Evolutionary conservation across 352 stramenopile genomes (phyloP).

Genomic region (Sclerospora graminicola): DNA sequence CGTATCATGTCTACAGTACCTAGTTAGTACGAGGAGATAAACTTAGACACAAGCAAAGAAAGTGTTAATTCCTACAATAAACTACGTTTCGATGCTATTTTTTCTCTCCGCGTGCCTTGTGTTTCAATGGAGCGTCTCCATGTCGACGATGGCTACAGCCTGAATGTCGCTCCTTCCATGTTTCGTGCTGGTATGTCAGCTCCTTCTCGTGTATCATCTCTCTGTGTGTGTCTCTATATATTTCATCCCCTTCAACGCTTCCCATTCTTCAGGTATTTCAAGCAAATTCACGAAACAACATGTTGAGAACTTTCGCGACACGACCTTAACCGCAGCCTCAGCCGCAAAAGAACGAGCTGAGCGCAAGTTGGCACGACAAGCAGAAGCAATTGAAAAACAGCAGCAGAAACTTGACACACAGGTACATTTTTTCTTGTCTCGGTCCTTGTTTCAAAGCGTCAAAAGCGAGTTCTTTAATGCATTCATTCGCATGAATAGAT

Average conservation of each 20-base stretch:
- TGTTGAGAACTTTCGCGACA: slow-evolving; percentile 61
- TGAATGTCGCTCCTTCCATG: slow-evolving; percentile 25
- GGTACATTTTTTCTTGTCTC: slow-evolving; percentile 8
- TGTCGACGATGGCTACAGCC: slow-evolving; percentile 21
- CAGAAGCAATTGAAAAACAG: slow-evolving; percentile 64
- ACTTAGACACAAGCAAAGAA: too few relatives aligned
- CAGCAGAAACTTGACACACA: slow-evolving; percentile 71
- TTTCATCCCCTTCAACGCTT: too few relatives aligned
- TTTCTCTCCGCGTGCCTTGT: too few relatives aligned
- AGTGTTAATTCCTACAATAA: too few relatives aligned
- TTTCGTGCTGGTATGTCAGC: slow-evolving; percentile 25
- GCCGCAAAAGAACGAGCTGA: slow-evolving; percentile 56
- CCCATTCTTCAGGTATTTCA: slow-evolving; percentile 54
- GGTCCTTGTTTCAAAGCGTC: too few relatives aligned
- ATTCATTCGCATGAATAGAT: too few relatives aligned
- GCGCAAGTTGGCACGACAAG: slow-evolving; percentile 48
- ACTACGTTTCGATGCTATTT: too few relatives aligned
- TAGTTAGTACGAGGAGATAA: too few relatives aligned
- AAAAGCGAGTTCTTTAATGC: too few relatives aligned
- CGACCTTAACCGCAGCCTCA: slow-evolving; percentile 56
- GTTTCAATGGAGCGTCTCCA: too few relatives aligned
- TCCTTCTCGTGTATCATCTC: background rate
- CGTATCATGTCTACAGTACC: too few relatives aligned
- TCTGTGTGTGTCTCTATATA: background rate
- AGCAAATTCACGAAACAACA: slow-evolving; percentile 78